Evolutionary conservation across 176 grass and related monocot species (phyloP).

Genomic region (Canna indica): DNA sequence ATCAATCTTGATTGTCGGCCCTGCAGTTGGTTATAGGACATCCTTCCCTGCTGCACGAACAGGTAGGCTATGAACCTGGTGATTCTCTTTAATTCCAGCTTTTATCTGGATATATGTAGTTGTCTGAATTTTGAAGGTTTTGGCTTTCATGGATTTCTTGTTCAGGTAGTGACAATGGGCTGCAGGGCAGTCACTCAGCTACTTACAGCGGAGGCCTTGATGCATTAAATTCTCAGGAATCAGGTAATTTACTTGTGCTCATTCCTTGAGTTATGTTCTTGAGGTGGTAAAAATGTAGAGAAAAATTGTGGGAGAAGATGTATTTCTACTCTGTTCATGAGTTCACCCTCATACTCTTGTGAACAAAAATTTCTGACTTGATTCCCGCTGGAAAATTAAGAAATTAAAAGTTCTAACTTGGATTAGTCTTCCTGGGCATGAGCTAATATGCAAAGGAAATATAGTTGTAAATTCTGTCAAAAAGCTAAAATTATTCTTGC

Average conservation of each 20-base stretch:
- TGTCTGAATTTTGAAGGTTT: not conserved
- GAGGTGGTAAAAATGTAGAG: not conserved
- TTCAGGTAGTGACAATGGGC: not conserved
- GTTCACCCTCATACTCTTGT: no score
- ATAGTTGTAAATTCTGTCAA: not conserved
- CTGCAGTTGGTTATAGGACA: constrained; percentile 1
- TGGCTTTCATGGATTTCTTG: not conserved
- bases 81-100: not conserved
- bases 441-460: not conserved
- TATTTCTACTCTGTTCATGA: no score
- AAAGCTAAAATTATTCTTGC: not conserved
- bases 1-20: not conserved
- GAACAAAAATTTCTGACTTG: no score
- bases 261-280: not conserved
- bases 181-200: not conserved
- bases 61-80: not conserved
- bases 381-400: no score
- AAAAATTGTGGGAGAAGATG: no score
- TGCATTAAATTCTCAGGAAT: not conserved
- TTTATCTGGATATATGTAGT: no score
- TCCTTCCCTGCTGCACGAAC: not conserved
- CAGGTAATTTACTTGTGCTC: not conserved
- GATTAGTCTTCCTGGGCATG: no score
- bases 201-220: not conserved
- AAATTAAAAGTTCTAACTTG: no score